Evolutionary conservation across 2,329 filamentous ascomycete species (phyloP), one percentile per base, ranked within the genome.

Genomic region (Pseudovirgaria hyperparasitica): DNA sequence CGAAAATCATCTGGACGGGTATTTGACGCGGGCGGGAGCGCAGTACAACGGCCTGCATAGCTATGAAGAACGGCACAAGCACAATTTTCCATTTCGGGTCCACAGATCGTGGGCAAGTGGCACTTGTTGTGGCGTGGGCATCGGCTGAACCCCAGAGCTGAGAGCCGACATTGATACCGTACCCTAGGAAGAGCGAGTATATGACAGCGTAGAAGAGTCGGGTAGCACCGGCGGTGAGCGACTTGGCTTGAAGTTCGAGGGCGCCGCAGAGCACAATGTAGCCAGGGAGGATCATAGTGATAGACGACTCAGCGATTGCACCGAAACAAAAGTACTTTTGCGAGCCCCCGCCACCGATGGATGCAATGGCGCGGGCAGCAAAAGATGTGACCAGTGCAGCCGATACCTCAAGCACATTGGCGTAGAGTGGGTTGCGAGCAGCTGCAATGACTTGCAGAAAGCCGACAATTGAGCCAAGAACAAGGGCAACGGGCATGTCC

Each of bases 1-100:
- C 72, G 41, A 92, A 85, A 32, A 70, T 23, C 4, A 80, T 56
- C 80, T 87, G 87, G 26, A 80, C 65, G 0, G 81, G 80, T 17
- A 74, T 69, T 46, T 87, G 81, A 41, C 71, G 76, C 70, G 70
- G 82, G 52, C 84, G 82, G 32, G 78, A 79, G 39, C 87, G 80
- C 52, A 86, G 86, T 49, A 87, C 76, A 42, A 44, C 33, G 37
- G 78, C 76, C 20, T 87, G 65, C 41, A 76, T 82, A 16, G 82
- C 45, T 6, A 81, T 72, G 49, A 86, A 92, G 5, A 67, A 50
- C 0, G 78, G 69, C 0, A 87, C 82, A 43, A 84, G 85, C 16
- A 76, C 57, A 54, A 86, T 84, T 31, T 66, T 68, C 35, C 64
- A 69, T 18, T 62, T 55, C 5, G 65, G 61, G 3, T 54, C 52